Conservation (phyloP, 805 yeast genomes). For the Candida suzukii region DNA sequence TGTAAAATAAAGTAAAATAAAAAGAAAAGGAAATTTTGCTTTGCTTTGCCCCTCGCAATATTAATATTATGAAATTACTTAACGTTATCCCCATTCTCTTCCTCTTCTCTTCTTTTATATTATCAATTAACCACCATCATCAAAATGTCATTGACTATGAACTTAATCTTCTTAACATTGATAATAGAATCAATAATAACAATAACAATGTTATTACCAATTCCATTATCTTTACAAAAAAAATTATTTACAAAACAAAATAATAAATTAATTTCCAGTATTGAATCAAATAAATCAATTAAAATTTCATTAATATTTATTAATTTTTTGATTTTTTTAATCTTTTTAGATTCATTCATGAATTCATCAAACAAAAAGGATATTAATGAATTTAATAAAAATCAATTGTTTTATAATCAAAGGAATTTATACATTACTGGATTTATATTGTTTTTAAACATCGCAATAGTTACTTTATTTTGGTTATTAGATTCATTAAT, state of each 20-base stretch:
- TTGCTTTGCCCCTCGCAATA: too few relatives aligned
- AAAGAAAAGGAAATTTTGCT: too few relatives aligned
- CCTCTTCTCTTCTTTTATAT: too few relatives aligned
- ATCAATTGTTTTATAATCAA: conserved; percentile 50
- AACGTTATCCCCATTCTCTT: too few relatives aligned
- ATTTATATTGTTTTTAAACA: conserved; percentile 40
- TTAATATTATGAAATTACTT: too few relatives aligned
- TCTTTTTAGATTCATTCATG: conserved; percentile 39
- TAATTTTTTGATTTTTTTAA: conserved; percentile 31
- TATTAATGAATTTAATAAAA: conserved; percentile 5
- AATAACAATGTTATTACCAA: conserved; percentile 38
- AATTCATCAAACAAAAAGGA: conserved; percentile 2
- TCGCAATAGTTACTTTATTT: conserved; percentile 38
- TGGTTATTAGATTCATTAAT: conserved; percentile 39
- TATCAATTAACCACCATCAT: not conserved
- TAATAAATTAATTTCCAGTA: conserved; percentile 21
- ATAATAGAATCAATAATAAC: conserved; percentile 37
- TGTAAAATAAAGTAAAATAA: too few relatives aligned
- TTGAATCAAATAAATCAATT: too few relatives aligned
- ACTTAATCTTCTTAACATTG: conserved; percentile 31
- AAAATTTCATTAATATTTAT: conserved; percentile 33
- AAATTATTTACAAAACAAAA: conserved; percentile 28
- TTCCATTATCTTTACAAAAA: conserved; percentile 36
- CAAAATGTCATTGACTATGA: conserved; percentile 25
- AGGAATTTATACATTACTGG: conserved; percentile 51